These are phyloP conservation scores for Penicillium sp. DNA, from an alignment of 2,329 filamentous ascomycete genomes.

Conservation along the genomic window DNA sequence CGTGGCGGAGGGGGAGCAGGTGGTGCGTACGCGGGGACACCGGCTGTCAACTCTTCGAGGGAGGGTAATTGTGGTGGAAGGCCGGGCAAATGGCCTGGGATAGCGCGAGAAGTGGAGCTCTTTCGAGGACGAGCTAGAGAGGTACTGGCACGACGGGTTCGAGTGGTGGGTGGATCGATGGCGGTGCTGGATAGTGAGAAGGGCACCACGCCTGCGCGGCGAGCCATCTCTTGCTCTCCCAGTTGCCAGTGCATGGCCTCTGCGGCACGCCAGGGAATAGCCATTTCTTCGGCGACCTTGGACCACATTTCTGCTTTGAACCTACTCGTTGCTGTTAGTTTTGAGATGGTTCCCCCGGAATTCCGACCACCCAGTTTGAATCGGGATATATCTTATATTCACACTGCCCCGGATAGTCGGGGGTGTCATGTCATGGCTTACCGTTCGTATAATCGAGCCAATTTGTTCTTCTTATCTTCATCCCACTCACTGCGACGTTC, in stretches of 20 bases:
- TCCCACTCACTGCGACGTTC: conserved; percentile 94
- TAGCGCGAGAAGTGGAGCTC: conserved; percentile 47
- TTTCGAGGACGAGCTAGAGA: conserved; percentile 49
- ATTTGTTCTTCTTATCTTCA: conserved; percentile 96
- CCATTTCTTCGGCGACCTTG: conserved; percentile 93
- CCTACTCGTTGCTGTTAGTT: conserved; percentile 56
- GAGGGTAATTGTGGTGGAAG: conserved; percentile 49
- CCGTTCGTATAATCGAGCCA: conserved; percentile 94
- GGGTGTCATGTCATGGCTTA: conserved; percentile 55
- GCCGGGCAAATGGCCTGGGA: conserved; percentile 33
- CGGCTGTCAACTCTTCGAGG: conserved; percentile 54
- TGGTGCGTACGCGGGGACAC: conserved; percentile 53
- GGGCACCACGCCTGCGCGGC: conserved; percentile 84
- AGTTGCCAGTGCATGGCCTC: conserved; percentile 99
- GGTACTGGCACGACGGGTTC: conserved; percentile 46
- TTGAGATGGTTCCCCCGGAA: background rate
- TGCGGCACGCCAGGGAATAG: conserved; percentile 90
- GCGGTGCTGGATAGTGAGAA: conserved; percentile 72
- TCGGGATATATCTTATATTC: background rate
- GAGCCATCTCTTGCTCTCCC: conserved; percentile 91
- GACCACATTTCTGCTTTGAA: conserved; percentile 99
- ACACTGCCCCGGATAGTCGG: background rate
- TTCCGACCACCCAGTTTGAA: background rate
- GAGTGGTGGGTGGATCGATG: conserved; percentile 53
- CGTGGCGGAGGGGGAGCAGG: conserved; percentile 42